These are phyloP conservation scores for Podospora bellae-mahoneyi DNA, from an alignment of 495 filamentous ascomycete genomes.

Conservation along the genomic window DNA sequence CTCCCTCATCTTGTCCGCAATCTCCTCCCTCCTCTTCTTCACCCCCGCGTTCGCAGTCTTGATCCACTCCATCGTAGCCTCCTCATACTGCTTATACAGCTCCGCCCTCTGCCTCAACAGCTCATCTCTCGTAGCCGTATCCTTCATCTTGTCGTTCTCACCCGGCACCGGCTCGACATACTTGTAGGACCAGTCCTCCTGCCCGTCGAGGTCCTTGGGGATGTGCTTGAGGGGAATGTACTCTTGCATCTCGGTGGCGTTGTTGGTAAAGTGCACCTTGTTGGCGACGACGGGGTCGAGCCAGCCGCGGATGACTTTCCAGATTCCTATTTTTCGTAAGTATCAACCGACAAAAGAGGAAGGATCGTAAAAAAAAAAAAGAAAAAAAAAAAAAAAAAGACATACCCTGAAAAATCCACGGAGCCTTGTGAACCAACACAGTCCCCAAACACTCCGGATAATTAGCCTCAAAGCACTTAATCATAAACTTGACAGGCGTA, in stretches of 20 bases:
- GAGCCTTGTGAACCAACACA: constrained; percentile 94
- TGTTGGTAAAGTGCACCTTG: constrained; percentile 94
- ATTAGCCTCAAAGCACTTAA: constrained; percentile 98
- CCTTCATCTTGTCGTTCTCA: constrained; percentile 71
- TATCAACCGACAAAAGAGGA: background rate
- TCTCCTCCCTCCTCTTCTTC: constrained; percentile 45
- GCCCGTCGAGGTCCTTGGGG: constrained; percentile 74
- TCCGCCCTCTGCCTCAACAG: constrained; percentile 57
- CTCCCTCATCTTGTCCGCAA: constrained; percentile 59
- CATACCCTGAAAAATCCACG: constrained; percentile 92
- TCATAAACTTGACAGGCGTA: constrained; percentile 95
- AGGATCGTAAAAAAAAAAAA: background rate
- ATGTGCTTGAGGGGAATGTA: constrained; percentile 73
- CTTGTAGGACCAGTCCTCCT: constrained; percentile 74
- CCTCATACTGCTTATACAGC: constrained; percentile 68
- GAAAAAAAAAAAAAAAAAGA: background rate
- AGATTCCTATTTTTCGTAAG: constrained; percentile 55
- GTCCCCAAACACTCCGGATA: constrained; percentile 90
- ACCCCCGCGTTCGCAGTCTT: constrained; percentile 35
- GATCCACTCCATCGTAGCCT: constrained; percentile 68
- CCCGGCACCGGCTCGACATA: constrained; percentile 71
- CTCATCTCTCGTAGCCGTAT: constrained; percentile 57
- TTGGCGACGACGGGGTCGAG: constrained; percentile 92
- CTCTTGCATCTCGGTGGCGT: constrained; percentile 67
- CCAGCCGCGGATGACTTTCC: constrained; percentile 93